A percentile compares a stretch with the other conserved stretches of the same genome.
Conservation (phyloP, 495 filamentous ascomycete genomes). For the Clohesyomyces aquaticus region DNA sequence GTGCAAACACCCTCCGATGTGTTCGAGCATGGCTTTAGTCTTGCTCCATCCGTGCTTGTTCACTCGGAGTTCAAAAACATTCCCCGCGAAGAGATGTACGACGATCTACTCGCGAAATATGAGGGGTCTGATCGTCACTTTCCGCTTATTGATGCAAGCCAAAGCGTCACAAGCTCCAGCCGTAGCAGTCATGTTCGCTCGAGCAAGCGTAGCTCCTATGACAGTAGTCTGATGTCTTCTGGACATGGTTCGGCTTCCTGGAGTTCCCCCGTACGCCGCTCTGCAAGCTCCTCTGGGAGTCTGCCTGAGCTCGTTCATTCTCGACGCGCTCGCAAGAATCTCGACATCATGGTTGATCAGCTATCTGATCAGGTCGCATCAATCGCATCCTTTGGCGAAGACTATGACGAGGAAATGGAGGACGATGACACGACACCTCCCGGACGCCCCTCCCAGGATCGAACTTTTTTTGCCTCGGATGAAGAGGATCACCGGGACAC, state of each 20-base stretch:
- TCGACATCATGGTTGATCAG: slow-evolving; percentile 36
- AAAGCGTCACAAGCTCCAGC: slow-evolving; percentile 49
- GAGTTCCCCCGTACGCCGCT: slow-evolving; percentile 58
- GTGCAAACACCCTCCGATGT: slow-evolving; percentile 33
- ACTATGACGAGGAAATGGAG: slow-evolving; percentile 13
- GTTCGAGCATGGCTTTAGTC: slow-evolving; percentile 36
- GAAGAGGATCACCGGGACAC: slow-evolving; percentile 9
- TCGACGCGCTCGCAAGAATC: slow-evolving; percentile 31
- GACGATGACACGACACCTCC: slow-evolving; percentile 32
- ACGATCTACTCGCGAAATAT: slow-evolving; percentile 55
- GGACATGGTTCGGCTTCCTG: slow-evolving; percentile 33
- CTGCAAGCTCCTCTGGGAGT: slow-evolving; percentile 59
- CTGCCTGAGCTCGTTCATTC: slow-evolving; percentile 61
- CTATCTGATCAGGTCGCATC: slow-evolving; percentile 38
- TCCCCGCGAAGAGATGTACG: slow-evolving; percentile 53
- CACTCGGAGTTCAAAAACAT: slow-evolving; percentile 38
- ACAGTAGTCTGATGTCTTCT: slow-evolving; percentile 57
- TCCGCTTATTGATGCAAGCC: slow-evolving; percentile 47
- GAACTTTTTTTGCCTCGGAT: slow-evolving; percentile 32
- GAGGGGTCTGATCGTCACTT: slow-evolving; percentile 53
- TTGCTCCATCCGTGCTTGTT: slow-evolving; percentile 40
- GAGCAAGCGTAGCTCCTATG: slow-evolving; percentile 63
- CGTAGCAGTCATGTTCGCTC: slow-evolving; percentile 60
- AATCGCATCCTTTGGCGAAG: slow-evolving; percentile 27
- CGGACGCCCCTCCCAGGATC: slow-evolving; percentile 8